These are phyloP conservation scores for Plasmodium reichenowi DNA, from an alignment of 169 alveolate genomes.

Conservation along the genomic window DNA sequence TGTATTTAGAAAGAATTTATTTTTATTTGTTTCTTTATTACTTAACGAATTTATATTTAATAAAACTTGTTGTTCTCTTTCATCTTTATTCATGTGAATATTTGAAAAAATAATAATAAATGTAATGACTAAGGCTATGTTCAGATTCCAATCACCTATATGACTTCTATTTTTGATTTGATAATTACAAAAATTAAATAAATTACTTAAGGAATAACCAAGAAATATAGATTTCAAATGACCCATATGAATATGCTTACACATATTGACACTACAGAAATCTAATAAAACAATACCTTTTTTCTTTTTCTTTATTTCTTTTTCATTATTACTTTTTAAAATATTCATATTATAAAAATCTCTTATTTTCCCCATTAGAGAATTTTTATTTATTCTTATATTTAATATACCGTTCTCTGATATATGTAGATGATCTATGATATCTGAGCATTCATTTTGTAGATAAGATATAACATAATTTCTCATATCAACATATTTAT, in stretches of 20 bases:
- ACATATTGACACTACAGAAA: slow-evolving; percentile 84
- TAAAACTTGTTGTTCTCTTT: not conserved
- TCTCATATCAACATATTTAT: not conserved
- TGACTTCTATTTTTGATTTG: slow-evolving; percentile 80
- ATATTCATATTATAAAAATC: not conserved
- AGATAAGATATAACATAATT: slow-evolving; percentile 6
- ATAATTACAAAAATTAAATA: slow-evolving; percentile 76
- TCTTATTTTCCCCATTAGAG: not conserved
- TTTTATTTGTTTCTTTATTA: not conserved
- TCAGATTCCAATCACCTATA: slow-evolving; percentile 83
- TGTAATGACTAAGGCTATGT: slow-evolving; percentile 37
- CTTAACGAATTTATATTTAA: not conserved
- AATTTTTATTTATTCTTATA: slow-evolving; percentile 14
- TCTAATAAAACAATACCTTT: slow-evolving; percentile 76
- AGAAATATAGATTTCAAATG: slow-evolving; percentile 83
- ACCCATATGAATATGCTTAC: slow-evolving; percentile 85
- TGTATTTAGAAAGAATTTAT: not conserved
- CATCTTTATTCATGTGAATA: not conserved
- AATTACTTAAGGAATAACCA: slow-evolving; percentile 82
- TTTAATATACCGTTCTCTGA: slow-evolving; percentile 36
- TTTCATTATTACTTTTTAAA: not conserved
- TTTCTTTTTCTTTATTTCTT: not conserved
- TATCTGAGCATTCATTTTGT: not conserved
- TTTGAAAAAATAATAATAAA: slow-evolving; percentile 33
- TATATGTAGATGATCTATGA: slow-evolving; percentile 3